Conservation (phyloP, 2,329 filamentous ascomycete genomes). For the Neonectria sp. region DNA sequence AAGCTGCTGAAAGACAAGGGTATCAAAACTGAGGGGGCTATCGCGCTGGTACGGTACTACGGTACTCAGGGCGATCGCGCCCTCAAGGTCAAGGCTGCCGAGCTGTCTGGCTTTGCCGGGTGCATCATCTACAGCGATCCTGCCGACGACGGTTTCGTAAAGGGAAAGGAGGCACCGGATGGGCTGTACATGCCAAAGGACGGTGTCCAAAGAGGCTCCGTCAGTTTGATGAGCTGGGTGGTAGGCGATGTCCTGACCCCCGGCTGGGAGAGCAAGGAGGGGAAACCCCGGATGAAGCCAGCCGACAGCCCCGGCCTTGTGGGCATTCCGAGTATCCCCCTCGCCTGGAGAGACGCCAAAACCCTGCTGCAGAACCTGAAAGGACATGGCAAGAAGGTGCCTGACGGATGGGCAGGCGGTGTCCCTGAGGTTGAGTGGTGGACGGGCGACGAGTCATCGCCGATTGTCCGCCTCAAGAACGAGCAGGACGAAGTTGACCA, state of each 20-base stretch:
- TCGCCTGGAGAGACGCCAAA: constrained; percentile 92
- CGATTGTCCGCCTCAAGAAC: constrained; percentile 86
- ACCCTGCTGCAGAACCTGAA: constrained; percentile 82
- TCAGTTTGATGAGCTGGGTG: constrained; percentile 86
- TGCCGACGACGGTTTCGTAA: constrained; percentile 83
- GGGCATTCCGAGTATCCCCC: constrained; percentile 89
- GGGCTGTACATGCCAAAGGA: constrained; percentile 87
- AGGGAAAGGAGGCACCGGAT: constrained; percentile 80
- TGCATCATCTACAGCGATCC: constrained; percentile 96
- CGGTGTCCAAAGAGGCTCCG: constrained; percentile 85
- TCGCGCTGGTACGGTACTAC: constrained; percentile 87
- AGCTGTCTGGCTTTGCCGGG: constrained; percentile 87
- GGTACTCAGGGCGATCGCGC: constrained; percentile 81
- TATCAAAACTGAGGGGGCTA: constrained; percentile 82
- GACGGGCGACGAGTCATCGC: constrained; percentile 83
- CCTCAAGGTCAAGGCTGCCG: constrained; percentile 91
- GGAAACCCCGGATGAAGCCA: constrained; percentile 75
- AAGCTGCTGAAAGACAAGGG: constrained; percentile 78
- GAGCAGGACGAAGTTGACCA: constrained; percentile 86
- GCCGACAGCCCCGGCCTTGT: constrained; percentile 81
- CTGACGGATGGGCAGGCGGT: constrained; percentile 81
- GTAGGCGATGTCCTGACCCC: constrained; percentile 94
- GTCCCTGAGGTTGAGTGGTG: constrained; percentile 88
- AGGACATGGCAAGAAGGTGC: constrained; percentile 79
- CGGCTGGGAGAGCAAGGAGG: constrained; percentile 82